Base-by-base conservation (phyloP, 1,284 basidiomycete genomes). In the Ustilago xerochloae region DNA sequence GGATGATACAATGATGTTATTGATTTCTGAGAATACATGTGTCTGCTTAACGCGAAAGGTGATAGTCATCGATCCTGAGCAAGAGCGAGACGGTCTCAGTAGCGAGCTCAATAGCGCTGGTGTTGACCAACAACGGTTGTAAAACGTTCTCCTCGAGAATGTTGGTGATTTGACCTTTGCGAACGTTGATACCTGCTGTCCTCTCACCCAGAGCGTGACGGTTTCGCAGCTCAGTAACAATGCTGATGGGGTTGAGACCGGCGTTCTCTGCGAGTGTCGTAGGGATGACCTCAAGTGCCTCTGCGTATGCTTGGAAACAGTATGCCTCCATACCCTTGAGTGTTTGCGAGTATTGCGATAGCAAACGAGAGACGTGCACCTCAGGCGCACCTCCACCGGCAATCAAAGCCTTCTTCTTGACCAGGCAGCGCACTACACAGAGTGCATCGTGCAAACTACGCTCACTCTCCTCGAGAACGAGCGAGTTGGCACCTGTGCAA, bases 241-340 rank as follows among this genome's bases (percentile, higher is more conserved):
- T 99, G 15, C 93, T 91, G 75, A 99, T 98, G 6, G 97, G 94
- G 87, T 99, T 97, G 72, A 99, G 87, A 49, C 97, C 97, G 9
- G 97, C 97, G 84, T 99, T 99, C 87, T 99, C 97, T 10, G 97
- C 97, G 9, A 99, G 88, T 0, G 97, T 99, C 3, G 93, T 97
- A 2, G 97, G 97, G 77, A 99, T 98, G 67, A 99, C 91, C 86
- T 99, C 97, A 61, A 99, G 89, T 6, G 97, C 94, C 84, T 99
- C 97, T 35, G 97, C 94, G 81, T 94, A 99, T 4, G 95, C 95
- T 84, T 97, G 93, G 90, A 96, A 97, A 86, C 97, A 98, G 86
- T 99, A 99, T 7, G 95, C 93, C 86, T 99, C 95, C 92, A 98
- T 97, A 55, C 97, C 96, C 86, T 92, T 97, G 76, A 99, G 89